Percentiles rank a stretch among this genome's conserved stretches.
Evolutionary conservation across 768 basidiomycete genomes (phyloP).

Genomic region (Mrakia gelida): DNA sequence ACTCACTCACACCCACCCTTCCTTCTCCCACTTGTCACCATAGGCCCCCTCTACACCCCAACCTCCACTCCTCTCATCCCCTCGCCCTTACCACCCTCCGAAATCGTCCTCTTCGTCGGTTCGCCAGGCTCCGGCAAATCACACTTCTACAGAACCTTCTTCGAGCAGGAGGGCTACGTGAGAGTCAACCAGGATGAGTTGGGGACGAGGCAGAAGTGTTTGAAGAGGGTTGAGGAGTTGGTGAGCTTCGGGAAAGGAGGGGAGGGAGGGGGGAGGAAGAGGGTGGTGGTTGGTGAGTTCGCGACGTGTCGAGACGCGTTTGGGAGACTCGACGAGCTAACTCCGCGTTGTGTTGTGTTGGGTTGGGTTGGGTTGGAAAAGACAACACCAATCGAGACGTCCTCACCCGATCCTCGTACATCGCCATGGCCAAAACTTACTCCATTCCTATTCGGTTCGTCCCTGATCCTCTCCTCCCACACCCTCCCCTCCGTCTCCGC

Average conservation of each 20-base stretch:
- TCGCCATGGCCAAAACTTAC: conserved; percentile 60
- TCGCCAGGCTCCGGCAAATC: conserved; percentile 72
- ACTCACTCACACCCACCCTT: no score
- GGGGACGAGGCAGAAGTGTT: conserved; percentile 67
- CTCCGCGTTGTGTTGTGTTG: no score
- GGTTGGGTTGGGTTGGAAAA: conserved; percentile 39
- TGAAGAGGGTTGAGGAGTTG: conserved; percentile 59
- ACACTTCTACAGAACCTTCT: conserved; percentile 67
- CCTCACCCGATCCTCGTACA: conserved; percentile 64
- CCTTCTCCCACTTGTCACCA: background rate
- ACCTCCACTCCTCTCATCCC: conserved; percentile 49
- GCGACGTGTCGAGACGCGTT: background rate
- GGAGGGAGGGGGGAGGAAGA: conserved; percentile 54
- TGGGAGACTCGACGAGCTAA: no score
- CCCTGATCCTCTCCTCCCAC: background rate
- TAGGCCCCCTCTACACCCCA: conserved; percentile 55
- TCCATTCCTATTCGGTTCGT: conserved; percentile 57
- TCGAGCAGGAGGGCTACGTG: conserved; percentile 62
- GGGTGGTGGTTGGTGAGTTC: conserved; percentile 71
- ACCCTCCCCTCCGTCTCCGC: background rate
- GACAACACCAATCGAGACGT: conserved; percentile 89
- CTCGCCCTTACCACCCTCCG: conserved; percentile 34
- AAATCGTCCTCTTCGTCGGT: conserved; percentile 62
- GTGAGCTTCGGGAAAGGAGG: conserved; percentile 57
- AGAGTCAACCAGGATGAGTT: conserved; percentile 86